phyloP scores from a whole-genome alignment of 805 yeast species.

The Starmerella davenportii region DNA sequence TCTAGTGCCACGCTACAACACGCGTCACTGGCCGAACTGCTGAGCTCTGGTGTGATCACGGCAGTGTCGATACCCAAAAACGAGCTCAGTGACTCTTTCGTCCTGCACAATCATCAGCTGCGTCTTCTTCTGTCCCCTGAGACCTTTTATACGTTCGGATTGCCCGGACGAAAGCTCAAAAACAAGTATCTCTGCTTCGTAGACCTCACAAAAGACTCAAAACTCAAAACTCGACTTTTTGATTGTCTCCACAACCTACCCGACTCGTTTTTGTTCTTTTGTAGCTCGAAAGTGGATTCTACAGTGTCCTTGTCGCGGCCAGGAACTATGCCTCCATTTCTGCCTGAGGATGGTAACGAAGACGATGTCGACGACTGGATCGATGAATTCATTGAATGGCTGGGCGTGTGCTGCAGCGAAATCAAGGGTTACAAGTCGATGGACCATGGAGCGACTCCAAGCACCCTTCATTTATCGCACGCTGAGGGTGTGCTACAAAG shows the following conservation, averaged over 20 bases:
- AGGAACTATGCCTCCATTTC: neutral
- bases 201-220: slow-evolving; percentile 6
- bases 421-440: too few species aligned
- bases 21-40: slow-evolving; percentile 1
- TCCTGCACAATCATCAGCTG: slow-evolving; percentile 1
- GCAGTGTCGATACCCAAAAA: slow-evolving; percentile 6
- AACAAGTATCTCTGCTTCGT: slow-evolving; percentile 6
- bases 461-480: slow-evolving; percentile 4
- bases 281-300: too few species aligned
- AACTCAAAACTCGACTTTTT: slow-evolving; percentile 2
- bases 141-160: slow-evolving; percentile 9
- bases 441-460: too few species aligned
- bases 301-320: slow-evolving; percentile 1
- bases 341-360: neutral
- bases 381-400: slow-evolving; percentile 13
- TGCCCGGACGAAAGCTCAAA: slow-evolving; percentile 5
- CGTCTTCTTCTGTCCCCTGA: slow-evolving; percentile 6
- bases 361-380: slow-evolving; percentile 14
- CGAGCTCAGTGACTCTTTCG: slow-evolving; percentile 2
- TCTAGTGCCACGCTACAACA: too few species aligned
- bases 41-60: neutral
- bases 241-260: neutral
- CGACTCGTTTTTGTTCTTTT: neutral
- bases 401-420: slow-evolving; percentile 12
- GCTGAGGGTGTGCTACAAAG: neutral